A percentile compares a stretch with the other conserved stretches of the same genome.
Evolutionary conservation across 2,329 filamentous ascomycete genomes (phyloP).

Genomic region (Trichoderma arundinaceum): DNA sequence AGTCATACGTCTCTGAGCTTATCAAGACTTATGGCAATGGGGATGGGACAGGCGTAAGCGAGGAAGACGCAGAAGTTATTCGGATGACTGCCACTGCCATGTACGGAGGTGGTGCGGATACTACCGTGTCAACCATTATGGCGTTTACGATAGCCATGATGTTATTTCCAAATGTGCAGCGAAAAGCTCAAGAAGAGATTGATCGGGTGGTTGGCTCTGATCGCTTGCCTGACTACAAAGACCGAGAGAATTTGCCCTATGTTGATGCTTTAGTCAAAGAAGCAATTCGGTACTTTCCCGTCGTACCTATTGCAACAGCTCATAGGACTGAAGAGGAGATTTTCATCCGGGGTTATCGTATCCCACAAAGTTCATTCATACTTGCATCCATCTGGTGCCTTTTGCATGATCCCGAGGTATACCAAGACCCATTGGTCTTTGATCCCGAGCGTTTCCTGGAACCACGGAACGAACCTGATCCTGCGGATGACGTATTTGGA

Average conservation of each 20-base stretch:
- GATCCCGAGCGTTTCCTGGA: slow-evolving; percentile 26
- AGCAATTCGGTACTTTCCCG: slow-evolving; percentile 33
- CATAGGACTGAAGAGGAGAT: slow-evolving; percentile 12
- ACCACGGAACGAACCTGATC: slow-evolving; percentile 31
- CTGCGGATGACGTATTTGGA: slow-evolving; percentile 4
- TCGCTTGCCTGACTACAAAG: slow-evolving; percentile 28
- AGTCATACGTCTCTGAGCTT: slow-evolving; percentile 18
- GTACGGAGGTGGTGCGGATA: slow-evolving; percentile 30
- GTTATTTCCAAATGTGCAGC: slow-evolving; percentile 28
- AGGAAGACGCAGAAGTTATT: slow-evolving; percentile 10
- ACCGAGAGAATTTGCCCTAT: slow-evolving; percentile 37
- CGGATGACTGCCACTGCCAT: not conserved
- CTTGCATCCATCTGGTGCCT: slow-evolving; percentile 19
- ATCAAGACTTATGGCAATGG: not conserved
- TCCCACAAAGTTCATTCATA: slow-evolving; percentile 24
- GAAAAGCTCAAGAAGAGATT: slow-evolving; percentile 33
- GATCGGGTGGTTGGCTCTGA: slow-evolving; percentile 36
- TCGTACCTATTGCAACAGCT: slow-evolving; percentile 1
- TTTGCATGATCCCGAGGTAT: slow-evolving; percentile 15
- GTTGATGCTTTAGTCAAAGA: slow-evolving; percentile 39
- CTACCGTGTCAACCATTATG: slow-evolving; percentile 1
- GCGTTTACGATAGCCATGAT: slow-evolving; percentile 29
- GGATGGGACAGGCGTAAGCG: not conserved
- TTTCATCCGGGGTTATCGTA: slow-evolving; percentile 2
- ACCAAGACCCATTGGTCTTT: slow-evolving; percentile 9